Evolutionary conservation across 169 alveolate species (phyloP).

Genomic region (Eimeria praecox): DNA sequence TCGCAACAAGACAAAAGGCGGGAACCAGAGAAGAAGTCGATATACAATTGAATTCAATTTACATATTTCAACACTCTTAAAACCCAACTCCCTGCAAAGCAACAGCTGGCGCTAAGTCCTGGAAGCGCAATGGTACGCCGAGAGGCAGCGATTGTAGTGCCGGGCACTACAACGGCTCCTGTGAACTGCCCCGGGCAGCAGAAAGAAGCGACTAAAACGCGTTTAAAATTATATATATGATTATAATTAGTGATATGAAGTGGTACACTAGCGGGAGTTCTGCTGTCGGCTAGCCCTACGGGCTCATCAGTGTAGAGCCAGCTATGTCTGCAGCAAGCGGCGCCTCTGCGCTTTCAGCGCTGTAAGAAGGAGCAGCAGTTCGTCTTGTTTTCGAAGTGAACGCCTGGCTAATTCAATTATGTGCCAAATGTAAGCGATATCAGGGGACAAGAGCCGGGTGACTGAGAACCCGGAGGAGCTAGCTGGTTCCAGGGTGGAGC

Average conservation of each 20-base stretch:
- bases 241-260: neutral
- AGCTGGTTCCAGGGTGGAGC: neutral
- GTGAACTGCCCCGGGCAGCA: neutral
- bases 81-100: conserved; percentile 10
- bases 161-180: neutral
- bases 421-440: neutral
- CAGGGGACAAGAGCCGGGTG: neutral
- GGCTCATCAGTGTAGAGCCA: neutral
- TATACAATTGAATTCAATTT: neutral
- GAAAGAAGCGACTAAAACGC: neutral
- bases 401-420: neutral
- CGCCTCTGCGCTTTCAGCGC: conserved; percentile 10
- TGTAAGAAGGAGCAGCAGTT: neutral
- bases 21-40: neutral
- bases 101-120: neutral
- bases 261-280: neutral
- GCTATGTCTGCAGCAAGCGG: conserved; percentile 38
- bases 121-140: conserved; percentile 17
- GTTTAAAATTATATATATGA: neutral
- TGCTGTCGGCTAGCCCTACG: neutral
- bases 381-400: neutral
- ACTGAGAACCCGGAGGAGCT: neutral
- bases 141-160: conserved; percentile 40
- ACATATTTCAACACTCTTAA: neutral
- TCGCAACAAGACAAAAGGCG: conserved; percentile 19